Evolutionary conservation across 1,284 basidiomycete genomes (phyloP).

Genomic region (Porogramme epimiltina): DNA sequence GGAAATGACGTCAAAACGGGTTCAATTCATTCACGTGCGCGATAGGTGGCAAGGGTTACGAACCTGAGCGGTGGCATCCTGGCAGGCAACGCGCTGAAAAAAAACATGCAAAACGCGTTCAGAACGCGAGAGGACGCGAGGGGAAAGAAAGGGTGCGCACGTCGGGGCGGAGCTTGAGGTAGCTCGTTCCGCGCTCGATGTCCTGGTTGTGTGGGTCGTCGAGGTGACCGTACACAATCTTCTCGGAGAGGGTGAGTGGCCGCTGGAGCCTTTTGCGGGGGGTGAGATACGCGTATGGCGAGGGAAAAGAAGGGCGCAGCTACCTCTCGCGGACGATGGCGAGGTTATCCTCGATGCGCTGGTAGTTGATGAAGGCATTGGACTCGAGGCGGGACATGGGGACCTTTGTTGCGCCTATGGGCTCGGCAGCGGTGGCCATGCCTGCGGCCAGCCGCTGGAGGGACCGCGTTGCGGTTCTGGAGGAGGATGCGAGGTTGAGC

Average conservation of each 20-base stretch:
- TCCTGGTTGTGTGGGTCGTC: slow-evolving; percentile 93
- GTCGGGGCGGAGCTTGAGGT: slow-evolving; percentile 95
- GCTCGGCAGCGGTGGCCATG: slow-evolving; percentile 75
- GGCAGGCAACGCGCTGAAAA: slow-evolving; percentile 93
- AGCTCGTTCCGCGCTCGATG: slow-evolving; percentile 85
- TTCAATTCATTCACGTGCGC: slow-evolving; percentile 12
- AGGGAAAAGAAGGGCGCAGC: slow-evolving; percentile 36
- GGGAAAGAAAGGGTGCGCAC: slow-evolving; percentile 49
- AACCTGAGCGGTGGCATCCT: slow-evolving; percentile 94
- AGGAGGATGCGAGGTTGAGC: slow-evolving; percentile 66
- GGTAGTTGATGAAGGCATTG: slow-evolving; percentile 93
- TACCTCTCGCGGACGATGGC: slow-evolving; percentile 82
- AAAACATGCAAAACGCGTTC: slow-evolving; percentile 4
- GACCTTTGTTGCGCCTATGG: slow-evolving; percentile 92
- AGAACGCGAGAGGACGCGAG: slow-evolving; percentile 2
- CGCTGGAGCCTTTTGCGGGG: slow-evolving; percentile 72
- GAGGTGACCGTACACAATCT: slow-evolving; percentile 98
- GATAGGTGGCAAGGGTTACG: slow-evolving; percentile 17
- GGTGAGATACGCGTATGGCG: background rate
- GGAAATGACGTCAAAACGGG: slow-evolving; percentile 26
- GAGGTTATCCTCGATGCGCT: slow-evolving; percentile 96
- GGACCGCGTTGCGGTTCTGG: slow-evolving; percentile 58
- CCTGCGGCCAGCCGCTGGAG: slow-evolving; percentile 64
- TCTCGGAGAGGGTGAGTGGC: slow-evolving; percentile 95
- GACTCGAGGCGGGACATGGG: slow-evolving; percentile 90